Evolutionary conservation across 805 yeast species (phyloP).

Genomic region (Candida krabiensis): DNA sequence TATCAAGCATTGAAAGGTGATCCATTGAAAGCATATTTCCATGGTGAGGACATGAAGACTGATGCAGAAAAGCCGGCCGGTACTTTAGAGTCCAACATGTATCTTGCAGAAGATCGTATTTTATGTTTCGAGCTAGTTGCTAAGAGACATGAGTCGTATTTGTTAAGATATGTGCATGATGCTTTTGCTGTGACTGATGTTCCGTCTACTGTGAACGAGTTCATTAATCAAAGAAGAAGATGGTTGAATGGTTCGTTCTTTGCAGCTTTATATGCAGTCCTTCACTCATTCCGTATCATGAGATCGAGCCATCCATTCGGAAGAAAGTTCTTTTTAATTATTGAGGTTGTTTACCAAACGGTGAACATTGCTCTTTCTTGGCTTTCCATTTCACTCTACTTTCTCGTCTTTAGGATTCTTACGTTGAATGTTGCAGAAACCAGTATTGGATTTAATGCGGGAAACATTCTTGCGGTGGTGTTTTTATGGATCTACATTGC

Average conservation of each 20-base stretch:
- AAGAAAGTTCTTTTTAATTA: slow-evolving; percentile 66
- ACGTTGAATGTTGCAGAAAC: slow-evolving; percentile 67
- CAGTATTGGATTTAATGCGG: slow-evolving; percentile 50
- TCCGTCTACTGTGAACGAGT: slow-evolving; percentile 84
- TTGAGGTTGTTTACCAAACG: slow-evolving; percentile 79
- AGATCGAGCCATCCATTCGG: slow-evolving; percentile 66
- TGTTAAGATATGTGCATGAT: slow-evolving; percentile 78
- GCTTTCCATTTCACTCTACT: slow-evolving; percentile 87
- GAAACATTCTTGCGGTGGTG: slow-evolving; percentile 71
- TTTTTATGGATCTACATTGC: slow-evolving; percentile 85
- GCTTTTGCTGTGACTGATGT: slow-evolving; percentile 95
- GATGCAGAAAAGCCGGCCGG: slow-evolving; percentile 65
- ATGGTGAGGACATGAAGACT: slow-evolving; percentile 79
- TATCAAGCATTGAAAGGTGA: slow-evolving; percentile 75
- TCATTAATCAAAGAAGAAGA: slow-evolving; percentile 87
- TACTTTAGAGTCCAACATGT: slow-evolving; percentile 92
- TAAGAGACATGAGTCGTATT: slow-evolving; percentile 67
- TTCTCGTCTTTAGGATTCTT: slow-evolving; percentile 83
- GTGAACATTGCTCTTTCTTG: slow-evolving; percentile 77
- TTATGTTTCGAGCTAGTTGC: slow-evolving; percentile 93
- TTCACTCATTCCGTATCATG: slow-evolving; percentile 75
- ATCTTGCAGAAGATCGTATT: slow-evolving; percentile 93
- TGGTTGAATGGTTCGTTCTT: slow-evolving; percentile 97
- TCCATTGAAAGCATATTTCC: slow-evolving; percentile 86
- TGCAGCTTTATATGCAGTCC: slow-evolving; percentile 84